These are phyloP conservation scores for Wallacemonas sp. DNA, from an alignment of 208 protist species.

Conservation along the genomic window DNA sequence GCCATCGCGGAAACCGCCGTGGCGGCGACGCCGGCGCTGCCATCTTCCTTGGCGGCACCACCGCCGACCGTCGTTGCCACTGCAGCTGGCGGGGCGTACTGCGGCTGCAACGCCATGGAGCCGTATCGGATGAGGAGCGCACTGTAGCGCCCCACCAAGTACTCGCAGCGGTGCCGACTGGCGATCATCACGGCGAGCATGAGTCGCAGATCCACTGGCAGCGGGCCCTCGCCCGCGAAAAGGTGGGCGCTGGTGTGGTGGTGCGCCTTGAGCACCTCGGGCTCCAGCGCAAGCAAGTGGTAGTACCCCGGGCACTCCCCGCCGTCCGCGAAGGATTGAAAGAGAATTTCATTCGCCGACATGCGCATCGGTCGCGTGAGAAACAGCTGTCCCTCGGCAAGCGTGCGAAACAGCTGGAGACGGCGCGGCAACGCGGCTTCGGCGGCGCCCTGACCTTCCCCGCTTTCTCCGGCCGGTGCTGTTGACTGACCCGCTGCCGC, in stretches of 20 bases:
- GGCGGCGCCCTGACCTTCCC: neutral
- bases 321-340: slow-evolving; percentile 55
- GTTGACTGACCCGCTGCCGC: too few relatives aligned
- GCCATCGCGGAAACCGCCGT: too few relatives aligned
- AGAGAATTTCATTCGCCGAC: slow-evolving; percentile 40
- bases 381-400: slow-evolving; percentile 35
- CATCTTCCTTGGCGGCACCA: neutral
- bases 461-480: too few relatives aligned
- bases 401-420: slow-evolving; percentile 31
- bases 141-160: slow-evolving; percentile 68
- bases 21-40: neutral
- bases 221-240: slow-evolving; percentile 77
- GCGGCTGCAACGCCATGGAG: slow-evolving; percentile 14
- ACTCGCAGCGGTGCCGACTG: slow-evolving; percentile 78
- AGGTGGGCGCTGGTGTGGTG: slow-evolving; percentile 54
- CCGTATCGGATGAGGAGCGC: slow-evolving; percentile 61
- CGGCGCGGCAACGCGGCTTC: slow-evolving; percentile 22
- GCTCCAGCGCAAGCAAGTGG: slow-evolving; percentile 52
- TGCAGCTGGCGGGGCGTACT: slow-evolving; percentile 8
- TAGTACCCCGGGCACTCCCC: slow-evolving; percentile 75
- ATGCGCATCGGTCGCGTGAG: slow-evolving; percentile 20
- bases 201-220: slow-evolving; percentile 64
- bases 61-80: slow-evolving; percentile 15
- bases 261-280: slow-evolving; percentile 67
- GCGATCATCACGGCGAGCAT: slow-evolving; percentile 84